Base-by-base conservation (phyloP, 345 rosid genomes). In the Fremontodendron californicum region DNA sequence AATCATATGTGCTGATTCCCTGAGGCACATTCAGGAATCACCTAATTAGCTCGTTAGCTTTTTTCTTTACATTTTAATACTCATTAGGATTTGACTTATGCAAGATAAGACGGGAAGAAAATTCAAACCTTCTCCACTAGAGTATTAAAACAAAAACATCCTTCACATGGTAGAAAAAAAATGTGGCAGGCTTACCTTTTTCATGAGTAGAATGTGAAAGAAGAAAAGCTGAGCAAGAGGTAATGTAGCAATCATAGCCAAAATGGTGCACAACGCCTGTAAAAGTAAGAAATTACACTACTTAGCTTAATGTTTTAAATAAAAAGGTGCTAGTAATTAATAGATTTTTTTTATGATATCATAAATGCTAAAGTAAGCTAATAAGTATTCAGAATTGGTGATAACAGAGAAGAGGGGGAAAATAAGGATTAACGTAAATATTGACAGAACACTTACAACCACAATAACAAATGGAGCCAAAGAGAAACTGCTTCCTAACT, bases 1-100 rank as follows among this genome's bases (percentile, higher is more conserved):
- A 96, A 86, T 96, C 99, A 70, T 96, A 96, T 25, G 99, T 96
- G 86, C 95, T 93, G 60, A 96, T 92, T 86, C 99, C 99, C 99
- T 96, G 80, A 68, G 40, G n/a, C 52, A 65, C 51, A 19, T 57
- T 40, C 13, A 77, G 21, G 66, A 80, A 39, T 48, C 5, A 52
- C 42, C 75, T 39, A 13, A 77, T 19, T 23, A 73, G 51, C 37
- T 40, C 23, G 11, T 37, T 61, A 33, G 33, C 18, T 16, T 57
- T 33, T 27, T 45, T 13, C 39, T 29, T 60, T 5, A 5, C n/a
- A 29, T 60, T 27, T 12, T 18, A 35, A 9, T 7, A 25, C 37
- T 45, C 27, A 9, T 37, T 71, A 48, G 9, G 45, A 29, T 27
- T 29, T 5, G 60, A 62, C 35, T 31, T 25, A 33, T 68, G 7